Percentiles rank a stretch among this genome's conserved stretches.
Conservation (phyloP, 2,329 filamentous ascomycete species). For the Verticillium isaacii region DNA sequence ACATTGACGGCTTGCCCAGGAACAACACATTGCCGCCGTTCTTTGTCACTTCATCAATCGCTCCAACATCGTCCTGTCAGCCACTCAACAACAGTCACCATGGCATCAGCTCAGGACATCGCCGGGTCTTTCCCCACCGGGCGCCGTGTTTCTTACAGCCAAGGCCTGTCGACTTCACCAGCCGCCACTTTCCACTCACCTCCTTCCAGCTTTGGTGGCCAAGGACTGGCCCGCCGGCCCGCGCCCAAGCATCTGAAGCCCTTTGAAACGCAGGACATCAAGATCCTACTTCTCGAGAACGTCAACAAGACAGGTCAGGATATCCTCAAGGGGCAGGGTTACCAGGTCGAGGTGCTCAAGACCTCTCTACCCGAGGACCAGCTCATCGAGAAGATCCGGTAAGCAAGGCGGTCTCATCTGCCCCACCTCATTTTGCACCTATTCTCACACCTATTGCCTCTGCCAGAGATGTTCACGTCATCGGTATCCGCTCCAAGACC, state of each 20-base stretch:
- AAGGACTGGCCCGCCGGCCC: constrained; percentile 35
- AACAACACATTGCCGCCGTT: background rate
- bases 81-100: constrained; percentile 15
- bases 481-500: constrained; percentile 97
- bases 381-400: constrained; percentile 92
- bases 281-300: constrained; percentile 92
- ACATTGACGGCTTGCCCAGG: background rate
- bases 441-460: background rate
- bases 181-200: constrained; percentile 70
- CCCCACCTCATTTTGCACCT: constrained; percentile 8
- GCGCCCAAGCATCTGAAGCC: constrained; percentile 80
- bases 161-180: constrained; percentile 72
- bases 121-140: constrained; percentile 26
- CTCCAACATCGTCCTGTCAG: constrained; percentile 6
- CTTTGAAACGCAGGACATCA: constrained; percentile 93
- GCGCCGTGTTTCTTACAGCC: constrained; percentile 49
- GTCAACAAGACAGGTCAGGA: constrained; percentile 87
- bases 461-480: constrained; percentile 83
- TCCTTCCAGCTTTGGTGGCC: constrained; percentile 54
- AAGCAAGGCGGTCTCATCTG: constrained; percentile 32
- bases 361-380: constrained; percentile 85
- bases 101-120: constrained; percentile 48
- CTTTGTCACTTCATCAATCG: background rate
- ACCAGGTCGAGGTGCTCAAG: constrained; percentile 92
- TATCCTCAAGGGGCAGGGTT: constrained; percentile 79